Evolutionary conservation across 2,329 filamentous ascomycete genomes (phyloP).

Genomic region (Calonectria naviculata): DNA sequence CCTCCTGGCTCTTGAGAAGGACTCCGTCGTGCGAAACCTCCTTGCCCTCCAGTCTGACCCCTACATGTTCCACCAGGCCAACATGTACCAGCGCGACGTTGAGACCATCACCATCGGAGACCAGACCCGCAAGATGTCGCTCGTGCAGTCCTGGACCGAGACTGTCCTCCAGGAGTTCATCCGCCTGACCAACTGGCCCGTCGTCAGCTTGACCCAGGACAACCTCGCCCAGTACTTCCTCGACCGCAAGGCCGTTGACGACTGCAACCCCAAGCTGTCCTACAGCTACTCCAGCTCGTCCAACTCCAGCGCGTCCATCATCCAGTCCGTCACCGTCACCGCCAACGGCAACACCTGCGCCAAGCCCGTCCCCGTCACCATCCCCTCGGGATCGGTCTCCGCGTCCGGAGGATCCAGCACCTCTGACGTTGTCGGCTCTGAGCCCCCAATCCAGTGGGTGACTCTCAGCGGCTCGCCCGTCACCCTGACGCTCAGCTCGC

Average conservation of each 20-base stretch:
- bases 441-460: slow-evolving; percentile 29
- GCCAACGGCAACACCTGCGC: slow-evolving; percentile 20
- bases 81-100: slow-evolving; percentile 26
- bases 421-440: slow-evolving; percentile 19
- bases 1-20: background rate
- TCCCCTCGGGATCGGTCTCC: slow-evolving; percentile 7
- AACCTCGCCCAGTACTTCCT: slow-evolving; percentile 28
- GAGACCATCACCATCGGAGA: slow-evolving; percentile 20
- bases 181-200: slow-evolving; percentile 30
- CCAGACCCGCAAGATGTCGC: slow-evolving; percentile 24
- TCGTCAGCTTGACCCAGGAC: slow-evolving; percentile 25
- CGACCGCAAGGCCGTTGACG: slow-evolving; percentile 24
- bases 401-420: slow-evolving; percentile 3
- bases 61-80: slow-evolving; percentile 34
- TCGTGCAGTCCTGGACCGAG: slow-evolving; percentile 30
- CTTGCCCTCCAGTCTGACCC: slow-evolving; percentile 21
- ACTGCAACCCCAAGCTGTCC: slow-evolving; percentile 23
- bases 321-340: slow-evolving; percentile 17
- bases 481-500: slow-evolving; percentile 1
- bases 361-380: slow-evolving; percentile 24
- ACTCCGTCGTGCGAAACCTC: background rate
- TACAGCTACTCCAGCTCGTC: slow-evolving; percentile 17
- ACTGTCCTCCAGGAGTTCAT: slow-evolving; percentile 27
- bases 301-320: background rate
- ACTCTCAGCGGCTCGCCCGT: slow-evolving; percentile 22